A percentile compares a stretch with the other conserved stretches of the same genome.
These are phyloP conservation scores for Artemisia argyi DNA, from an alignment of 129 eudicot genomes.

Conservation along the genomic window DNA sequence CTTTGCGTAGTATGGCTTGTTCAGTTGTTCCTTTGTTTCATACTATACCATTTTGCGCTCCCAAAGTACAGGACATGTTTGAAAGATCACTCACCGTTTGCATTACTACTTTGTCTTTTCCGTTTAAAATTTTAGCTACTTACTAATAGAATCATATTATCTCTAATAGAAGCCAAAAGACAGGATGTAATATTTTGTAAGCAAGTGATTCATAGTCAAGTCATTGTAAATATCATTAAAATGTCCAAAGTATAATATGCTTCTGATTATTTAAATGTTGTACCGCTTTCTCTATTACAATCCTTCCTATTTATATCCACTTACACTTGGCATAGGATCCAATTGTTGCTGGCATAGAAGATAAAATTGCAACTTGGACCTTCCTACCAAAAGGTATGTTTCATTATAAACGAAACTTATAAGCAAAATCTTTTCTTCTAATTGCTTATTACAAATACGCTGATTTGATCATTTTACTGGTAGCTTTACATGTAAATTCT, in stretches of 20 bases:
- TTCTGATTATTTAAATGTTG: background rate
- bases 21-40: no score
- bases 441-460: background rate
- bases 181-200: no score
- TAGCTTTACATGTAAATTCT: background rate
- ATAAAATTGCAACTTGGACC: constrained; percentile 92
- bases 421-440: background rate
- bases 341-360: constrained; percentile 88
- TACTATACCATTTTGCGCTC: no score
- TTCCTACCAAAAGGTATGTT: constrained; percentile 89
- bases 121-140: background rate
- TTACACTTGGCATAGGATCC: constrained; percentile 60
- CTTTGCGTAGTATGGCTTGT: no score
- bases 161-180: background rate
- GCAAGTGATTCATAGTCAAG: no score
- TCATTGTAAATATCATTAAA: no score
- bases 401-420: constrained; percentile 9
- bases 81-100: background rate
- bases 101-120: constrained; percentile 1
- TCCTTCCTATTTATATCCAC: background rate
- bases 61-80: no score
- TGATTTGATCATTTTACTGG: background rate
- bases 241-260: no score
- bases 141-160: background rate
- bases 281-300: background rate